Conservation (phyloP, 495 filamentous ascomycete genomes). For the Cercophora samala region DNA sequence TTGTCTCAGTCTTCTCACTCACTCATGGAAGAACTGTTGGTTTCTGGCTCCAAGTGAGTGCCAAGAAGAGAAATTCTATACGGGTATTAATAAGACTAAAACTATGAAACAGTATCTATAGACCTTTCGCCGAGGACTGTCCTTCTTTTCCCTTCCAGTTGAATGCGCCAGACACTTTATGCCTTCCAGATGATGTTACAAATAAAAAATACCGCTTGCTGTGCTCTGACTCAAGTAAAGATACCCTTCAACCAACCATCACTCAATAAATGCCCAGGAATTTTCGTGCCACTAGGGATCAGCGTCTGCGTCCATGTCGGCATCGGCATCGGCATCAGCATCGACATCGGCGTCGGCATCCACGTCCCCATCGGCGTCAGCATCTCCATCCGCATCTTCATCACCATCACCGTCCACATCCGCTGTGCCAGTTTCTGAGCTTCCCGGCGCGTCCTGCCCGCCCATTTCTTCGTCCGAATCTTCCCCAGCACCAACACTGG, state of each 20-base stretch:
- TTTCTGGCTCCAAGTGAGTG: background rate
- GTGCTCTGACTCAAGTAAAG: background rate
- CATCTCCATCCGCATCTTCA: slow-evolving; percentile 16
- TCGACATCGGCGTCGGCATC: slow-evolving; percentile 15
- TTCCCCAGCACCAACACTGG: slow-evolving; percentile 22
- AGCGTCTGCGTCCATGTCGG: background rate
- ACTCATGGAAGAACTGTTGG: background rate
- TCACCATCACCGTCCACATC: slow-evolving; percentile 8
- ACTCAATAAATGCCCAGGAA: no score
- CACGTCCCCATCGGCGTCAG: slow-evolving; percentile 30
- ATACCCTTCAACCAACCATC: background rate
- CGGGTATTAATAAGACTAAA: background rate
- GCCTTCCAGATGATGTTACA: background rate
- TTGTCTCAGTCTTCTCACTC: background rate
- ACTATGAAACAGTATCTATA: background rate
- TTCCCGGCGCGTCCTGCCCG: background rate
- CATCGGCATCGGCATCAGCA: background rate
- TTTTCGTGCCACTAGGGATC: background rate
- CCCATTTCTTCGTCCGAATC: slow-evolving; percentile 13
- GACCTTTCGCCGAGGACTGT: background rate
- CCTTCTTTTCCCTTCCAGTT: background rate
- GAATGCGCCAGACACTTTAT: background rate
- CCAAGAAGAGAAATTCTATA: background rate
- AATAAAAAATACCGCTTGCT: slow-evolving; percentile 4
- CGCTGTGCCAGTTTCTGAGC: background rate